Percentiles rank a stretch among this genome's conserved stretches.
Evolutionary conservation across 768 basidiomycete species (phyloP).

Genomic region (Neoboletus subvelutipes): DNA sequence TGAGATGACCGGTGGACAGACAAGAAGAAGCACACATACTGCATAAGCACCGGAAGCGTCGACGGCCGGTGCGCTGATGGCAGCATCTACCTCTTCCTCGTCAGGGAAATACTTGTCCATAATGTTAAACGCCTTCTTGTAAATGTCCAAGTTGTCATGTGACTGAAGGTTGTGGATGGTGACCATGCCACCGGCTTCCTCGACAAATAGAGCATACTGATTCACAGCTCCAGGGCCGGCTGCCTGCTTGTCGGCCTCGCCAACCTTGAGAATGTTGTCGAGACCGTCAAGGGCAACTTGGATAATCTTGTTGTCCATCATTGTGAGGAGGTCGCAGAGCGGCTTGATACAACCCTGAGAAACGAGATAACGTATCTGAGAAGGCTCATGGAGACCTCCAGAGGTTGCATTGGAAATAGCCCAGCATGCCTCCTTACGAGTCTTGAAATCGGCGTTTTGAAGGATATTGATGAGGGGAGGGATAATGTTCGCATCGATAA

Average conservation of each 20-base stretch:
- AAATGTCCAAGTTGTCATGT: constrained; percentile 99
- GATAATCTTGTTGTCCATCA: constrained; percentile 99
- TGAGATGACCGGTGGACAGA: constrained; percentile 4
- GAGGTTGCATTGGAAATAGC: constrained; percentile 99
- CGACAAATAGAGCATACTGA: constrained; percentile 91
- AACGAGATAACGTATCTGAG: constrained; percentile 97
- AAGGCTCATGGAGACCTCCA: constrained; percentile 93
- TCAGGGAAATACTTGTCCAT: constrained; percentile 99
- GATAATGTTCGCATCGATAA: constrained; percentile 97
- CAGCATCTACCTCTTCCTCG: constrained; percentile 90
- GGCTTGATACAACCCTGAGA: constrained; percentile 98
- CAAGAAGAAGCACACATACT: constrained; percentile 41
- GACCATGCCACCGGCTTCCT: constrained; percentile 98
- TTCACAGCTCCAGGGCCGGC: constrained; percentile 82
- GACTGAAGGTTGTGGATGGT: constrained; percentile 99
- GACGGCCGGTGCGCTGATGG: constrained; percentile 71
- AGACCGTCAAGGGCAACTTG: constrained; percentile 97
- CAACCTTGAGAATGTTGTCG: constrained; percentile 97
- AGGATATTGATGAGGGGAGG: constrained; percentile 99
- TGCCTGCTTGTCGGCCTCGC: constrained; percentile 89
- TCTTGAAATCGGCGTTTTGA: constrained; percentile 97
- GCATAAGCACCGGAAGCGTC: constrained; percentile 74
- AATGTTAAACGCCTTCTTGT: constrained; percentile 99
- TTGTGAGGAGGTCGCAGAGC: constrained; percentile 90
- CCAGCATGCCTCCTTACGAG: constrained; percentile 99